A percentile compares a stretch with the other conserved stretches of the same genome.
Evolutionary conservation across 2,329 filamentous ascomycete genomes (phyloP).

Genomic region (Knufia petricola): DNA sequence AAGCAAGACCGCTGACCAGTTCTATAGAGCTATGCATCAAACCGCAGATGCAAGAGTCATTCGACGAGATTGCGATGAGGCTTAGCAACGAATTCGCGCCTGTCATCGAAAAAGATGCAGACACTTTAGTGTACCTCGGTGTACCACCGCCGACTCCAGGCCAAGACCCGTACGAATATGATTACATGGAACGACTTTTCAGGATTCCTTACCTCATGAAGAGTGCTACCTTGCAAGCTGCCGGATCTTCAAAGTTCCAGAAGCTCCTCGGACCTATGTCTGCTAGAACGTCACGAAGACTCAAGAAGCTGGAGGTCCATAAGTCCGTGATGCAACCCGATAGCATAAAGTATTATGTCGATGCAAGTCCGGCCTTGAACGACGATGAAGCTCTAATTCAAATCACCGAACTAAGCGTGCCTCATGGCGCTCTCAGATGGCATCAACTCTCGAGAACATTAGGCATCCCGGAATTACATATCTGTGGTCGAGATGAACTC

Average conservation of each 20-base stretch:
- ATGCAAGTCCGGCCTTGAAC: conserved; percentile 53
- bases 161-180: conserved; percentile 14
- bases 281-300: conserved; percentile 19
- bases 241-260: conserved; percentile 26
- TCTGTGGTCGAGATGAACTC: conserved; percentile 40
- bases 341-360: conserved; percentile 50
- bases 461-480: conserved; percentile 30
- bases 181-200: conserved; percentile 18
- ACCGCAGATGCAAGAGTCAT: background rate
- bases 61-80: conserved; percentile 6
- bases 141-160: conserved; percentile 21
- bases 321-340: conserved; percentile 12
- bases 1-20: background rate
- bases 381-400: conserved; percentile 54
- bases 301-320: conserved; percentile 12
- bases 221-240: conserved; percentile 26
- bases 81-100: conserved; percentile 19
- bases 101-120: conserved; percentile 23
- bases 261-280: conserved; percentile 25
- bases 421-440: conserved; percentile 48
- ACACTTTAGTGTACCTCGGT: conserved; percentile 33
- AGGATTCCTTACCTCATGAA: conserved; percentile 26
- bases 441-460: conserved; percentile 31
- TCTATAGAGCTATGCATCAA: background rate
- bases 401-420: conserved; percentile 50